Evolutionary conservation across 1,139 yeast species (phyloP), one percentile per base, ranked within the genome.

Genomic region (Scheffersomyces illinoinensis): DNA sequence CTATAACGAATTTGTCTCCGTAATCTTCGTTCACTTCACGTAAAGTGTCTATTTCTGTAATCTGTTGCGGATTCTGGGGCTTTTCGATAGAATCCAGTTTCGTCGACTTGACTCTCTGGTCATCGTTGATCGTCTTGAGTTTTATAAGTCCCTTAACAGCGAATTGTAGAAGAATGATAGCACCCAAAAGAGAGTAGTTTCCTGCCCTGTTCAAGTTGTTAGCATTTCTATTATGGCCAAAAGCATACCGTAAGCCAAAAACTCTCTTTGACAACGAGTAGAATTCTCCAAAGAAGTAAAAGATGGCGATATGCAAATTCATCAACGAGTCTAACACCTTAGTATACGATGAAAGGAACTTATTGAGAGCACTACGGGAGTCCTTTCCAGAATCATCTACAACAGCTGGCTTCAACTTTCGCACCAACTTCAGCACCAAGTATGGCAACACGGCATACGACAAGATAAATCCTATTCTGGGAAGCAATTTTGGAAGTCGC

Each of bases 181-280:
- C 79, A 4, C 98, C 98, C 20, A 93, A 78, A 0, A 92, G 71
- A 58, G 91, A 93, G 71, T 95, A 95, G 60, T 91, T 89, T 23
- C 90, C 88, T 52, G 78, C 69, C 58, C 69, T 62, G 60, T 71
- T 70, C 59, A 80, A 74, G 58, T 82, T 81, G 53, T 78, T 75
- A 39, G 78, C 71, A 58, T 83, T 84, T 52, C 86, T 82, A 58
- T 77, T 79, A 69, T 88, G 93, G 1, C 91, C 91, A 65, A 88
- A 79, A 0, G 86, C 93, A 71, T 93, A 95, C 48, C 97, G 76
- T 69, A 95, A 69, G 0, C 97, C 97, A 71, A 89, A 87, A 0
- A 92, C 47, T 52, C 98, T 79, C 67, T 92, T 93, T 1, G 92
- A 83, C 7, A 93, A 66, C 58, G 90, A 87, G 72, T 93, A 93